Evolutionary conservation across 805 yeast species (phyloP), one percentile per base, ranked within the genome.

Genomic region (Metschnikowia corniflorae): DNA sequence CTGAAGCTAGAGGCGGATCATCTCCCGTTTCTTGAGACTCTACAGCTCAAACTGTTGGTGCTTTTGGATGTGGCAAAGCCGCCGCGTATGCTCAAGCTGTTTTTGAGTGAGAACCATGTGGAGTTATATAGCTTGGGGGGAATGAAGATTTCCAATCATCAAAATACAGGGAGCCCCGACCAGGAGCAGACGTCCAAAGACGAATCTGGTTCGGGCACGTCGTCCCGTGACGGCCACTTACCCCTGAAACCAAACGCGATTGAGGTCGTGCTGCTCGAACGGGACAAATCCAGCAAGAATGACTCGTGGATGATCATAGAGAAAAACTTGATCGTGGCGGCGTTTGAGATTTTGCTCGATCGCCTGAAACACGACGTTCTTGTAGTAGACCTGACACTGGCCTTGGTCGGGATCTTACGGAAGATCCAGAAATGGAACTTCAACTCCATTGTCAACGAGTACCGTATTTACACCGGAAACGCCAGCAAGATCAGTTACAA

Each of bases 361-460:
- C 64, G 73, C 17, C 66, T 63, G 23, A 73, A 81, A 46, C 80
- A 82, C 51, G 88, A 88, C 35, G 57, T 85, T 5, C 63, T 91
- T 29, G 58, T 91, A 10, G 78, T 93, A 16, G 97, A 93, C 54
- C 75, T 83, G 25, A 80, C 89, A 6, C 81, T 83, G 40, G 77
- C 93, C 9, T 70, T 89, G 14, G 76, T 87, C 8, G 96, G 97
- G 0, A 68, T 89, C 2, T 61, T 93, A 22, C 68, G 98, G 34
- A 80, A 82, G 55, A 68, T 89, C 26, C 93, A 86, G 59, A 83
- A 83, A 60, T 91, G 97, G 97, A 82, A 80, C 49, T 82, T 83
- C 54, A 78, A 89, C 16, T 81, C 94, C 14, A 78, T 91, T 5
- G 74, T 88, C 16, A 82, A 82, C 50, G 97, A 91, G 57, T 93